Percentiles rank a stretch among this genome's conserved stretches.
Conservation (phyloP, 257 asterid genomes). For the Misopates orontium region DNA sequence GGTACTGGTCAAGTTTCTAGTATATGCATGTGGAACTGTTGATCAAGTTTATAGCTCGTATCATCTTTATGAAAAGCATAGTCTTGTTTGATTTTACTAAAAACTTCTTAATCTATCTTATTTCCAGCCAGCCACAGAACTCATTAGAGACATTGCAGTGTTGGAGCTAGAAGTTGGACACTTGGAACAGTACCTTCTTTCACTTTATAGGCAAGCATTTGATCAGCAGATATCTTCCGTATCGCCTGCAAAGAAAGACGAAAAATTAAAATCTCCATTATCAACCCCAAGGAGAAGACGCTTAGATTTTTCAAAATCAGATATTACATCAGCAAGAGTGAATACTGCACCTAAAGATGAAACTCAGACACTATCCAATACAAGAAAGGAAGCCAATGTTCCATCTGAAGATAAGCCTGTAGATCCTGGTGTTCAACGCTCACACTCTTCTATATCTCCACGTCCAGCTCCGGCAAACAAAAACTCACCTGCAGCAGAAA, state of each 20-base stretch:
- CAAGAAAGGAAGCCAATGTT: conserved; percentile 41
- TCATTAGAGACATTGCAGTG: conserved; percentile 83
- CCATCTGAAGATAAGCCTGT: conserved; percentile 48
- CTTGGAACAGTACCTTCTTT: conserved; percentile 94
- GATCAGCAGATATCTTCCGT: conserved; percentile 62
- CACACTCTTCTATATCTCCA: conserved; percentile 81
- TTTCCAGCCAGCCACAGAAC: conserved; percentile 90
- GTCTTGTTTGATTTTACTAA: too few relatives aligned
- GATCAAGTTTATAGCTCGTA: too few relatives aligned
- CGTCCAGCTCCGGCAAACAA: conserved; percentile 47
- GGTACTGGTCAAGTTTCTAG: too few relatives aligned
- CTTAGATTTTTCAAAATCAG: conserved; percentile 66
- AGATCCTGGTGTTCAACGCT: conserved; percentile 68
- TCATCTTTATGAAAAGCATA: too few relatives aligned
- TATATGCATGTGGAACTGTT: too few relatives aligned
- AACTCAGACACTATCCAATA: conserved; percentile 29
- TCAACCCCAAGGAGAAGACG: conserved; percentile 72
- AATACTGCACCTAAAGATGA: conserved; percentile 36
- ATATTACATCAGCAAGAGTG: conserved; percentile 38
- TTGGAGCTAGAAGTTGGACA: conserved; percentile 92
- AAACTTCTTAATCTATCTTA: too few relatives aligned
- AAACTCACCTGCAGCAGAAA: conserved; percentile 60
- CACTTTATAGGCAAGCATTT: conserved; percentile 86
- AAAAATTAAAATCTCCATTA: conserved; percentile 48
- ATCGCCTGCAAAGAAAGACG: conserved; percentile 55